A percentile compares a stretch with the other conserved stretches of the same genome.
phyloP scores from a whole-genome alignment of 1,284 basidiomycete species.

The Ganoderma lucidum region DNA sequence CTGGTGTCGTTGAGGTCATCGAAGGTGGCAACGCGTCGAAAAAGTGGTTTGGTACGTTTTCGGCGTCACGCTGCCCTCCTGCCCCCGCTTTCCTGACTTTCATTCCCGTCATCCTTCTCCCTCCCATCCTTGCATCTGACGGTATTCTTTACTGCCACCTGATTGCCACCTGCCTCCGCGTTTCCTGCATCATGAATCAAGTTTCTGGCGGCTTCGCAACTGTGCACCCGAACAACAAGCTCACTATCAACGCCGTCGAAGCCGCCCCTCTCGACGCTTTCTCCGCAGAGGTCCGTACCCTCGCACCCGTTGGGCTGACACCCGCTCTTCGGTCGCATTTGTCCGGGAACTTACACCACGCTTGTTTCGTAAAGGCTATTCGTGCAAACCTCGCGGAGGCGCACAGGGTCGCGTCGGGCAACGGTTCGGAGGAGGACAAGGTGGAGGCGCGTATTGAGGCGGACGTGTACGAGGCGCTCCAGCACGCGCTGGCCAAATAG shows the following conservation, averaged over 20 bases:
- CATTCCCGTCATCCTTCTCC: not conserved
- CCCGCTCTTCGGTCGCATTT: constrained; percentile 5
- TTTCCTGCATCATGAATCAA: constrained; percentile 42
- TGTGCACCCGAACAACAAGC: constrained; percentile 96
- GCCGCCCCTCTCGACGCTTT: constrained; percentile 94
- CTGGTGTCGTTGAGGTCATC: constrained; percentile 93
- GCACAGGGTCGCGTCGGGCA: constrained; percentile 81
- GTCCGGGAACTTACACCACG: not conserved
- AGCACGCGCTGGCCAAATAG: constrained; percentile 83
- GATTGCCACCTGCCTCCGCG: not conserved
- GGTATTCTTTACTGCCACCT: not conserved
- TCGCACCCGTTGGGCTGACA: not conserved
- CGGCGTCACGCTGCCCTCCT: not conserved
- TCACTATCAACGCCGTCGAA: constrained; percentile 98
- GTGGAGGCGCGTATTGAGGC: constrained; percentile 94
- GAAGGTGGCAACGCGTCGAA: constrained; percentile 81
- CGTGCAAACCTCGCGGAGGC: constrained; percentile 93
- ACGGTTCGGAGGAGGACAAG: constrained; percentile 93
- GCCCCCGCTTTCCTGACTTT: not conserved
- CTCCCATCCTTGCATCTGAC: not conserved
- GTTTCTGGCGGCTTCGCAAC: constrained; percentile 98
- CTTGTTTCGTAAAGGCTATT: constrained; percentile 69
- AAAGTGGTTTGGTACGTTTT: constrained; percentile 93
- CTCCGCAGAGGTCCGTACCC: constrained; percentile 77
- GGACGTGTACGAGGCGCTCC: constrained; percentile 95